These are phyloP conservation scores for Turritis glabra DNA, from an alignment of 345 rosid species.

Conservation along the genomic window DNA sequence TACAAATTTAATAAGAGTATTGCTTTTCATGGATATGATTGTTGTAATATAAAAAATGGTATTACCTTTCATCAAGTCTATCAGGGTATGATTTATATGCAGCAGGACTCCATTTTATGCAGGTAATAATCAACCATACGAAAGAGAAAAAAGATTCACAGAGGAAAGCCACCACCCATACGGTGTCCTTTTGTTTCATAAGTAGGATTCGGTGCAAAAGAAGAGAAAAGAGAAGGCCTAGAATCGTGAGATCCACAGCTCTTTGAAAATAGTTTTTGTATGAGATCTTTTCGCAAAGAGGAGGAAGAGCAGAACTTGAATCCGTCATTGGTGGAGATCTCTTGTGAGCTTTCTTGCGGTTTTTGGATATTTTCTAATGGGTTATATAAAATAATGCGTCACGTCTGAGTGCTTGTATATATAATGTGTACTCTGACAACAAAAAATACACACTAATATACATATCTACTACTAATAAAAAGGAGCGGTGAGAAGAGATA, in stretches of 20 bases:
- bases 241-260: constrained; percentile 33
- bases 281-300: constrained; percentile 28
- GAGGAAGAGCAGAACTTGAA: constrained; percentile 25
- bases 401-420: not conserved
- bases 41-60: not conserved
- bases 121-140: constrained; percentile 48
- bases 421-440: not conserved
- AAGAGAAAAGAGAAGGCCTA: constrained; percentile 37
- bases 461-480: not conserved
- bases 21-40: not conserved
- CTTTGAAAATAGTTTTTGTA: constrained; percentile 20
- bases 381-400: not conserved
- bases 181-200: constrained; percentile 39
- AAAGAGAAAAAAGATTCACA: constrained; percentile 67
- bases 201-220: constrained; percentile 26
- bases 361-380: not conserved
- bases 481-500: not conserved
- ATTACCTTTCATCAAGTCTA: constrained; percentile 47
- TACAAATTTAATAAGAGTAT: not conserved
- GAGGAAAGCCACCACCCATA: constrained; percentile 60
- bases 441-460: not conserved
- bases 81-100: constrained; percentile 45
- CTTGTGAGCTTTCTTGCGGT: not conserved
- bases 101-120: constrained; percentile 63
- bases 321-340: constrained; percentile 25